Percentiles rank a stretch among this genome's conserved stretches.
Conservation (phyloP, 1,284 basidiomycete species). For the Trichosporon sp. region DNA sequence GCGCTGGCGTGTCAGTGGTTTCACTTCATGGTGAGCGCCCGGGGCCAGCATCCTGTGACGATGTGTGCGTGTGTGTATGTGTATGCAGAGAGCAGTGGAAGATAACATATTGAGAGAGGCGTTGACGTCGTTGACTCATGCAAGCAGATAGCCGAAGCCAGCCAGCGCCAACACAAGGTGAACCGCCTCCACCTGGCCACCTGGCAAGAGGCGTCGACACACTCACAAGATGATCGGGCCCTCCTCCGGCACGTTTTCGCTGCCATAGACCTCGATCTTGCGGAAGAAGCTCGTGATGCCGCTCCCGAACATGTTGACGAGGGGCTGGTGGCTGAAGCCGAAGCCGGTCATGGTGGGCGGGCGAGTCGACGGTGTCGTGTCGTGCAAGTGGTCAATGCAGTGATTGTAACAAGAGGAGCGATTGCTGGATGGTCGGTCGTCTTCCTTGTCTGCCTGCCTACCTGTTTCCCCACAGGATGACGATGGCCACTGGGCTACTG, state of each 20-base stretch:
- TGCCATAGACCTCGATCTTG: constrained; percentile 73
- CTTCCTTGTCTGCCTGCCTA: no score
- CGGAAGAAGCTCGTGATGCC: constrained; percentile 80
- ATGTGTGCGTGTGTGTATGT: not conserved
- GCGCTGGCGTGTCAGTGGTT: constrained; percentile 53
- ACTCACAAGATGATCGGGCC: constrained; percentile 84
- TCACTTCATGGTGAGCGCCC: constrained; percentile 8
- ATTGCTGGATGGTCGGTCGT: no score
- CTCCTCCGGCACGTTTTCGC: constrained; percentile 72
- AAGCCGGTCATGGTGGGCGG: constrained; percentile 43
- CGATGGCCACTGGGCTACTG: not conserved
- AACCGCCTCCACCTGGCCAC: not conserved
- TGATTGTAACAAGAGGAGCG: not conserved
- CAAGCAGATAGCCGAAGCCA: not conserved
- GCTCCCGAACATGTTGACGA: constrained; percentile 64
- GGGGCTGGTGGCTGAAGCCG: constrained; percentile 56
- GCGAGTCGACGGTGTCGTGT: not conserved
- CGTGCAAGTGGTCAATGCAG: no score
- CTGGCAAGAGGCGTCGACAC: no score
- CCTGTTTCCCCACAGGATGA: not conserved
- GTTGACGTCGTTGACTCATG: not conserved
- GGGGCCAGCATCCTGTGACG: not conserved
- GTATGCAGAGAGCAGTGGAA: not conserved
- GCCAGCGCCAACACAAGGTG: not conserved
- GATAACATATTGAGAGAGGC: not conserved